Base-by-base conservation (phyloP, 148 eudicot species). In the Simmondsia chinensis region DNA sequence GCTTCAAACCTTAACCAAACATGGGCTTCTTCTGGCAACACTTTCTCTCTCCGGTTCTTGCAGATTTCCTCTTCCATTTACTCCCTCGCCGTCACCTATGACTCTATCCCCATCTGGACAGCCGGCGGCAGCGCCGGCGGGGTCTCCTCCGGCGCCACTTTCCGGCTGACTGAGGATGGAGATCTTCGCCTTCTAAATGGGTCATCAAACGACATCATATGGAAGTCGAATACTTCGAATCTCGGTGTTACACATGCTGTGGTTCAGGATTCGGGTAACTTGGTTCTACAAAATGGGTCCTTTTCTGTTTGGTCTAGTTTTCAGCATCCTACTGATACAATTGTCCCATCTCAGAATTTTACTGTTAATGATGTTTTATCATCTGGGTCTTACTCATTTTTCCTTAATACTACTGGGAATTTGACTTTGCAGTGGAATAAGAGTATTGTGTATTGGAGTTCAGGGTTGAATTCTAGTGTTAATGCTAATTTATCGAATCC, bases 371-470 rank as follows among this genome's bases (percentile, higher is more conserved):
- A 48, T 33, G 30, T 30, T 6, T 57, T 88, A 5, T 10, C 65
- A 27, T 70, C 81, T 37, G 94, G 91, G 47, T 36, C 44, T 9
- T 88, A 80, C 71, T 65, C 86, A 0, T 88, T 80, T 63, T 26
- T 12, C 9, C 63, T 88, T 1, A 41, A 32, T 8, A 14, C 6
- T 4, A 53, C 64, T 33, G 94, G 96, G 33, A 80, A 77, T 30
- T 39, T 83, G 40, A 73, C 79, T 12, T 67, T 88, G n/a, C 18
- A 7, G 32, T 88, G 97, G 97, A 75, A 73, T 42, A 8, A 65
- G 18, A 20, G 55, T 14, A 65, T 81, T 7, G 37, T 8, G 12
- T 88, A 80, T 44, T 88, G 53, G 53, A 75, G 52, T 46, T 64
- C 43, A 10, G 83, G 87, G 39, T 46, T 75, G 54, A 89, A 89